Conservation (phyloP, 2,329 filamentous ascomycete genomes). For the Aspergillus jensenii region DNA sequence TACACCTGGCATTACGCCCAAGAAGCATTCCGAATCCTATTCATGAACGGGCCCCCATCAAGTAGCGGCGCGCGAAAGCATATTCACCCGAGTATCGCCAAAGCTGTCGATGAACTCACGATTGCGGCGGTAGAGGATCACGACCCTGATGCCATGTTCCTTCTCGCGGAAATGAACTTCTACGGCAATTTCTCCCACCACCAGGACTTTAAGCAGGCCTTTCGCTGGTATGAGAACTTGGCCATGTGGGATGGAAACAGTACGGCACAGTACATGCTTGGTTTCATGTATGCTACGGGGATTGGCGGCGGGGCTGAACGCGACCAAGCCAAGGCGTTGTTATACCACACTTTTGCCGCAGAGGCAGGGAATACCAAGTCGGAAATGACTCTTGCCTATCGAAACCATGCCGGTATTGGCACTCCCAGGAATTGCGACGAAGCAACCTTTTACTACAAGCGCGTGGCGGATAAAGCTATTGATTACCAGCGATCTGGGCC, state of each 20-base stretch:
- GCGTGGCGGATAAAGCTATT: constrained; percentile 90
- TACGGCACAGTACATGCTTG: constrained; percentile 93
- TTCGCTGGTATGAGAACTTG: constrained; percentile 76
- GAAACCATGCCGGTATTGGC: constrained; percentile 81
- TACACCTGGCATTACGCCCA: constrained; percentile 61
- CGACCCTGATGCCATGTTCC: constrained; percentile 76
- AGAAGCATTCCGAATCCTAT: constrained; percentile 62
- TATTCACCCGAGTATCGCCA: constrained; percentile 46
- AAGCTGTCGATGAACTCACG: constrained; percentile 60
- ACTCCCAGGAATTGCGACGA: constrained; percentile 82
- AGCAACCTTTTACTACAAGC: constrained; percentile 85
- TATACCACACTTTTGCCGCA: constrained; percentile 94
- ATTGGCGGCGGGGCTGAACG: constrained; percentile 76
- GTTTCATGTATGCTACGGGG: constrained; percentile 92
- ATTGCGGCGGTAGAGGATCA: constrained; percentile 55
- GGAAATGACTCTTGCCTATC: constrained; percentile 90
- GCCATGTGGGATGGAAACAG: constrained; percentile 78
- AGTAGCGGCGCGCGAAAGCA: constrained; percentile 40
- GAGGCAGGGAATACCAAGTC: constrained; percentile 77
- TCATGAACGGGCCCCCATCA: constrained; percentile 61
- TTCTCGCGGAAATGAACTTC: constrained; percentile 94
- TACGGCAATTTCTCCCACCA: constrained; percentile 92
- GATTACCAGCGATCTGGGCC: constrained; percentile 84
- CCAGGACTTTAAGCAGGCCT: constrained; percentile 74
- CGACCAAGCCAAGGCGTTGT: constrained; percentile 85